Conservation (phyloP, 306 rosid species). For the Argentina anserina region DNA sequence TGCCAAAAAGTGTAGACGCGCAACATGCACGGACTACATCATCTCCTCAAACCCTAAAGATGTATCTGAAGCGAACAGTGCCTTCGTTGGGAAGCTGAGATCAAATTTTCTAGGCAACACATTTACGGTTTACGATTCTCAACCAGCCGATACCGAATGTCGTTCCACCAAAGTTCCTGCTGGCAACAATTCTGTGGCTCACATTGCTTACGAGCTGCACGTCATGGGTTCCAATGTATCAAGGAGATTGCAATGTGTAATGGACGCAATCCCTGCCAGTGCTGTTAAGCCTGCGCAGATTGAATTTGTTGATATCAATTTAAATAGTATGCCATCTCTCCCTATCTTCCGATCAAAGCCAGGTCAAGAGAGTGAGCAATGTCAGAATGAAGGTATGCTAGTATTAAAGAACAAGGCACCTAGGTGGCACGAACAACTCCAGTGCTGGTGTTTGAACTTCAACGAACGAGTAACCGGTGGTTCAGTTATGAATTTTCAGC, state of each 20-base stretch:
- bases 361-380: constrained; percentile 43
- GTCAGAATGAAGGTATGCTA: constrained; percentile 51
- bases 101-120: constrained; percentile 88
- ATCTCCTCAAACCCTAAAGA: constrained; percentile 62
- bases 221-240: constrained; percentile 91
- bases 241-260: constrained; percentile 83
- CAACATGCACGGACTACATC: constrained; percentile 81
- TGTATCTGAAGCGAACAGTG: constrained; percentile 76
- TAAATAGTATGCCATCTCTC: constrained; percentile 52
- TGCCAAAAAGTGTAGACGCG: constrained; percentile 75
- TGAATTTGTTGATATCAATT: constrained; percentile 52
- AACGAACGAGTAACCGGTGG: constrained; percentile 91
- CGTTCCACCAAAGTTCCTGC: no score
- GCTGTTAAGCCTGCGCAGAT: constrained; percentile 72
- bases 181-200: constrained; percentile 74
- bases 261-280: constrained; percentile 84
- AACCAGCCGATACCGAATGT: constrained; percentile 59
- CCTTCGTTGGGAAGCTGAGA: constrained; percentile 85
- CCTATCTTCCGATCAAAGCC: constrained; percentile 70
- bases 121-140: constrained; percentile 80
- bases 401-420: constrained; percentile 84
- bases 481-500: constrained; percentile 90
- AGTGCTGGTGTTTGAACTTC: constrained; percentile 97
- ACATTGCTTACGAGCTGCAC: constrained; percentile 76
- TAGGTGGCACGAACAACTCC: constrained; percentile 94